Evolutionary conservation across 129 eudicot species (phyloP).

Genomic region (Flaveria brownii): DNA sequence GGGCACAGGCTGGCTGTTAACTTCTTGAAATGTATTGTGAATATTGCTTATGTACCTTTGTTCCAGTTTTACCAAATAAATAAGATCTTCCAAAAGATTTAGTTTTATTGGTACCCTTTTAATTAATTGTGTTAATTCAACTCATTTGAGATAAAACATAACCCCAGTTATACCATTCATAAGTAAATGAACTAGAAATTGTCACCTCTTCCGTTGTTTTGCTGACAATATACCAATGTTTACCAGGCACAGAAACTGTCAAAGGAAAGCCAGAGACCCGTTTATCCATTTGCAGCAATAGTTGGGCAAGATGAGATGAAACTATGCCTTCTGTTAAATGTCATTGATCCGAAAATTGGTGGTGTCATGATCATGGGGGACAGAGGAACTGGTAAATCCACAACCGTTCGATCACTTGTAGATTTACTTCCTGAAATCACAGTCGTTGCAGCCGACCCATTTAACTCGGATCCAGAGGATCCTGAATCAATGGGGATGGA

Average conservation of each 20-base stretch:
- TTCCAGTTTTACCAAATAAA: no score
- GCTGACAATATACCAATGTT: slow-evolving; percentile 13
- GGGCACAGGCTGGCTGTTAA: no score
- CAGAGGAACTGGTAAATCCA: slow-evolving; percentile 93
- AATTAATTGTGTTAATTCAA: background rate
- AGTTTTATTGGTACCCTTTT: background rate
- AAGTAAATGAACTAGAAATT: background rate
- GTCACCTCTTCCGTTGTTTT: background rate
- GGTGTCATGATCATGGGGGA: slow-evolving; percentile 99
- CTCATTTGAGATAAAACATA: background rate
- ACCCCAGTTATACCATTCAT: background rate
- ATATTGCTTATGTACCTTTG: no score
- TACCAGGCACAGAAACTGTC: slow-evolving; percentile 71
- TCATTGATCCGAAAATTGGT: slow-evolving; percentile 95
- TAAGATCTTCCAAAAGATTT: no score
- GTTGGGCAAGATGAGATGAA: slow-evolving; percentile 99
- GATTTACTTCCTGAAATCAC: slow-evolving; percentile 90
- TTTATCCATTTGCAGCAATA: slow-evolving; percentile 95
- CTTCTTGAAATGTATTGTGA: no score
- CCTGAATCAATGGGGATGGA: slow-evolving; percentile 89
- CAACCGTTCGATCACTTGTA: slow-evolving; percentile 84
- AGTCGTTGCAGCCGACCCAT: slow-evolving; percentile 81
- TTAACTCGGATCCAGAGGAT: slow-evolving; percentile 91
- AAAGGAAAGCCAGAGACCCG: slow-evolving; percentile 89
- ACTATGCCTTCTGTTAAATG: slow-evolving; percentile 79